Base-by-base conservation (phyloP, 495 filamentous ascomycete species). In the Penicillium psychrofluorescens region DNA sequence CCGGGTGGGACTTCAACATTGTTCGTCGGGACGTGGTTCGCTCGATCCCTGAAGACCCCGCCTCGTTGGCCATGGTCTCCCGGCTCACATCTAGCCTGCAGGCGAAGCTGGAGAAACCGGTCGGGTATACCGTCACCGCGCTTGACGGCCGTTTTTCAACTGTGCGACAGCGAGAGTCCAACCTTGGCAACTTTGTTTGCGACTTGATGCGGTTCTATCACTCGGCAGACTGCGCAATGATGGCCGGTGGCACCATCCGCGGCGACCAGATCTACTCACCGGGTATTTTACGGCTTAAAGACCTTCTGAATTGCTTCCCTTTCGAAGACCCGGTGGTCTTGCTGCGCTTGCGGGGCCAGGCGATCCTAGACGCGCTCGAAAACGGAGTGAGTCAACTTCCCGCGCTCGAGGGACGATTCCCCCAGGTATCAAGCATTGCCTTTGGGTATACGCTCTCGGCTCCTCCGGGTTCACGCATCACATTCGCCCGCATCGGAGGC, bases 251-350 rank as follows among this genome's bases (percentile, higher is more conserved):
- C 1, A 95, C 90, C n/a, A 85, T 95, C 41, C 75, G 90, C 8
- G 90, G 90, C 5, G 90, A 95, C 48, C 87, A 91, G 61, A 80
- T 95, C 32, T 95, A 95, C 45, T 77, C 85, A 0, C 84, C 86
- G 0, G 90, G 90, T 0, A 70, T 90, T 5, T 57, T 95, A 4
- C 68, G 77, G 10, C 59, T 94, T 29, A 85, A 84, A 46, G 90
- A 95, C 54, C 76, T 95, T 10, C 40, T 78, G 44, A 80, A 82
- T 37, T 90, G 86, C 49, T 95, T 95, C 55, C 90, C 90, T 0
- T 95, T 95, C 48, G 90, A 95, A 54, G 90, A 95, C 42, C 90
- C 90, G 0, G 84, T 90, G 4, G 81, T 95, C 0, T 80, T 92
- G 1, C 66, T 95, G 35, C 79, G 76, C 16, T 66, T 86, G 9